Conservation (phyloP, 148 eudicot species). For the Salicornia ramosissima region DNA sequence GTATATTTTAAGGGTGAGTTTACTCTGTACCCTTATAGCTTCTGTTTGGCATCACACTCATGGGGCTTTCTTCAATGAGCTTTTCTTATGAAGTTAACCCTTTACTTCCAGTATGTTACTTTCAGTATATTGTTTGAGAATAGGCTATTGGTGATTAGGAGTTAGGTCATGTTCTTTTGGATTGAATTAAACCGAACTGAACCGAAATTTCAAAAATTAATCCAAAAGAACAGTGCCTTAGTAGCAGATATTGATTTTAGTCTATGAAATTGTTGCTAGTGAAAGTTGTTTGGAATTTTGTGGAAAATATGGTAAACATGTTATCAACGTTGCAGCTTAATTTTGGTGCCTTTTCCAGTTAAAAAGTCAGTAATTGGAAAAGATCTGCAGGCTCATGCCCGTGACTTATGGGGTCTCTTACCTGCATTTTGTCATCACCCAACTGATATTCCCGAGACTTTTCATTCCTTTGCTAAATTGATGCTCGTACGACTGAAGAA, state of each 20-base stretch:
- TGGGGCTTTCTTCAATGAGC: background rate
- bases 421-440: slow-evolving; percentile 87
- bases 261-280: slow-evolving; percentile 1
- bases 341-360: slow-evolving; percentile 45
- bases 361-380: slow-evolving; percentile 53
- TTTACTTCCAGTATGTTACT: background rate
- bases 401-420: slow-evolving; percentile 64
- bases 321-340: slow-evolving; percentile 30
- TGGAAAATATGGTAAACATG: slow-evolving; percentile 14
- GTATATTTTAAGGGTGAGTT: background rate
- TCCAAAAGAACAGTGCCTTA: too few species aligned
- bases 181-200: too few species aligned
- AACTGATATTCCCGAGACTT: slow-evolving; percentile 48
- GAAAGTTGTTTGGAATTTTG: slow-evolving; percentile 8
- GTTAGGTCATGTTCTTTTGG: too few species aligned
- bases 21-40: too few species aligned
- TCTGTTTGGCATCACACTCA: background rate
- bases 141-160: background rate
- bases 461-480: slow-evolving; percentile 45
- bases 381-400: slow-evolving; percentile 70
- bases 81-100: background rate
- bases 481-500: slow-evolving; percentile 46
- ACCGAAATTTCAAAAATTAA: too few species aligned
- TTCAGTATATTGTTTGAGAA: background rate
- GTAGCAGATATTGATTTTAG: background rate